Base-by-base conservation (phyloP, 768 basidiomycete genomes). In the Kockovaella imperatae region DNA sequence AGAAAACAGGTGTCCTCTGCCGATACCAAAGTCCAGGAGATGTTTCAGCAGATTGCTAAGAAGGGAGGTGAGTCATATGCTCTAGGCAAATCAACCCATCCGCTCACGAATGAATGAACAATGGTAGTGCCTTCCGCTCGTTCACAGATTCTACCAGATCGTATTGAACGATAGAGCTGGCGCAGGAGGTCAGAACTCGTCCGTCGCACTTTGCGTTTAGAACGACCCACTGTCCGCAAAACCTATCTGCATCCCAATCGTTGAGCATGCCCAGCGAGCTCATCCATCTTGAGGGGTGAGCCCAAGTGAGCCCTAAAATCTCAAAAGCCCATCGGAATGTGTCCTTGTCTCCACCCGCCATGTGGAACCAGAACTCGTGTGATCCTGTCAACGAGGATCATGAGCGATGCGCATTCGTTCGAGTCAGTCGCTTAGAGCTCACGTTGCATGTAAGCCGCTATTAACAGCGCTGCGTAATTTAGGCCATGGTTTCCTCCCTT, bases 341-440 rank as follows among this genome's bases (percentile, higher is more conserved):
- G 45, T 73, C 73, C 50, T 73, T 73, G 54, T 73, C 72, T 0
- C 72, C 67, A 3, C 71, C 71, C 30, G 72, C 71, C 46, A 75
- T 57, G 8, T 60, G 52, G 55, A 72, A 75, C 74, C 74, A 75
- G 55, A 75, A 75, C 24, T 65, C 69, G 31, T 60, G 52, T n/a
- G 73, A 62, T 11, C 49, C 42, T 54, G 69, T 67, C 73, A 74
- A n/a, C n/a, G n/a, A n/a, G n/a, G n/a, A n/a, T n/a, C n/a, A n/a
- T n/a, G n/a, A n/a, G n/a, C n/a, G n/a, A n/a, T n/a, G n/a, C n/a
- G n/a, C n/a, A n/a, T n/a, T 11, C 32, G 11, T 34, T n/a, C n/a
- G n/a, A 34, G n/a, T n/a, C 32, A n/a, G 32, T 34, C 11, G 32
- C 11, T 34, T 34, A 38, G 23, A 7, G 11, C 31, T 46, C 45